phyloP scores from a whole-genome alignment of 75 land plant species.

The Sequoiadendron giganteum region DNA sequence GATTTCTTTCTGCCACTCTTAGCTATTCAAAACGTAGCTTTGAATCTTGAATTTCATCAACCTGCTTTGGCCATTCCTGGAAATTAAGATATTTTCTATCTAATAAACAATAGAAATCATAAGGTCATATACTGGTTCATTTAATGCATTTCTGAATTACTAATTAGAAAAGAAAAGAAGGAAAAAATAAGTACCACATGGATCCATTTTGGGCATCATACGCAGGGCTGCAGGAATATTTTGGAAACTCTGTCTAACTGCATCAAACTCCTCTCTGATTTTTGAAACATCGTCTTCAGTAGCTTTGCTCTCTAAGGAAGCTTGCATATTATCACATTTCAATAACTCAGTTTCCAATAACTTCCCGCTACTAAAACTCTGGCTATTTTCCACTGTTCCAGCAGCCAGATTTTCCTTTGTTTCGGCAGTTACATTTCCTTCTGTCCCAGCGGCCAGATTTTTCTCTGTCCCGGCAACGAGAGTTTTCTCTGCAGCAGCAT shows the following conservation, averaged over 20 bases:
- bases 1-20: neutral
- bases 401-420: neutral
- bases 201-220: slow-evolving; percentile 78
- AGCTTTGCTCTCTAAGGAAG: neutral
- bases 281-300: slow-evolving; percentile 28
- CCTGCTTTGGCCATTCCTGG: neutral
- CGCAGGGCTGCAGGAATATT: slow-evolving; percentile 59
- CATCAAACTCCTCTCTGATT: slow-evolving; percentile 56
- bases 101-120: neutral
- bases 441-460: neutral
- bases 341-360: slow-evolving; percentile 2
- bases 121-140: neutral
- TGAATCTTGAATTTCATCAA: neutral
- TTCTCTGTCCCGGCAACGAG: neutral
- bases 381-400: neutral
- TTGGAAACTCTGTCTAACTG: slow-evolving; percentile 47
- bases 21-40: neutral
- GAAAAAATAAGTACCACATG: slow-evolving; percentile 50
- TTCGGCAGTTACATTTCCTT: neutral
- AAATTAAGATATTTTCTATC: neutral
- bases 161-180: neutral
- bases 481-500: neutral
- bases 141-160: neutral
- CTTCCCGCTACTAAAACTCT: neutral
- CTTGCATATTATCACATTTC: slow-evolving; percentile 1